Conservation (phyloP, 2,329 filamentous ascomycete species). For the Grosmannia clavigera region DNA sequence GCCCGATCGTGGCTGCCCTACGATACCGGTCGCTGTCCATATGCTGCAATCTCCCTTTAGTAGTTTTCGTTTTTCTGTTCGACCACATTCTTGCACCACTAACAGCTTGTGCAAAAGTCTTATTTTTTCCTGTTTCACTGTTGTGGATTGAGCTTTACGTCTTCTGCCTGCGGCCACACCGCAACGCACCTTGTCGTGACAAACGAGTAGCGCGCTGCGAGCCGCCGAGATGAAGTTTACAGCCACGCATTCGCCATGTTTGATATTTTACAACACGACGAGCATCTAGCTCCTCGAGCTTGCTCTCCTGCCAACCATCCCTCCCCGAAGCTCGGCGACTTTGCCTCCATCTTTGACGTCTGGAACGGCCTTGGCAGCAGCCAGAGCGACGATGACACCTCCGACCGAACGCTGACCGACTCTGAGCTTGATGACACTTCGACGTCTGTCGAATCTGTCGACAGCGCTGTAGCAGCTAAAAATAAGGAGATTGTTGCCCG, state of each 20-base stretch:
- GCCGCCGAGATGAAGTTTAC: neutral
- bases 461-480: neutral
- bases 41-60: no score
- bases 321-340: conserved; percentile 10
- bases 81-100: no score
- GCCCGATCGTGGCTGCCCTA: no score
- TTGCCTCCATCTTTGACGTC: conserved; percentile 3
- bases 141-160: neutral
- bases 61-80: no score
- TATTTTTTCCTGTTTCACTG: neutral
- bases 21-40: no score
- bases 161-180: neutral
- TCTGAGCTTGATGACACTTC: neutral
- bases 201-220: neutral
- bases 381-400: neutral
- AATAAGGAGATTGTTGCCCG: neutral
- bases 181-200: neutral
- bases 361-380: neutral
- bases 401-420: neutral
- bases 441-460: neutral
- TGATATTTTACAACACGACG: neutral
- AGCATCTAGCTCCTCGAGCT: neutral
- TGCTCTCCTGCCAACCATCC: neutral
- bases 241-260: neutral
- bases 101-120: neutral